Base-by-base conservation (phyloP, 768 basidiomycete species). In the Hericium erinaceus region DNA sequence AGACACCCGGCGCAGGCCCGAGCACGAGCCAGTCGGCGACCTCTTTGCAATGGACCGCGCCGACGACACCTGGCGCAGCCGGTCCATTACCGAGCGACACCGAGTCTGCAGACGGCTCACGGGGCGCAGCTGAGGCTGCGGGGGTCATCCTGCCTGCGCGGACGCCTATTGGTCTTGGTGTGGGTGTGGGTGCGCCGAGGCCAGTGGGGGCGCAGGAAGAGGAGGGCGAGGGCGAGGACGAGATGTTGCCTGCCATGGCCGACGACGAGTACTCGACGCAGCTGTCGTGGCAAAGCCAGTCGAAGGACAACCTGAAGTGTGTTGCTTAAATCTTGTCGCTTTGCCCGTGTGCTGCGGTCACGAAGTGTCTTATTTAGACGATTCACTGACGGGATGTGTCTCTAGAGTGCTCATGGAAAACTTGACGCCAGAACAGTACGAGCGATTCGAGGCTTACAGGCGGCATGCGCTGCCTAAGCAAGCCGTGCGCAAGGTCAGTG, bases 231-330 rank as follows among this genome's bases (percentile, higher is more conserved):
- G 89, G 85, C 57, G 87, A 79, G 10, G 89, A 91, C 52, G 89
- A 92, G 61, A 67, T 89, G 46, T 67, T 90, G 38, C 87, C 88
- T 48, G 87, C 86, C 8, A 91, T 92, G 89, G 89, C 89, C 1
- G 90, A 92, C 60, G 90, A 92, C 60, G 90, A 92, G 61, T 92
- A 90, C 68, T 89, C 89, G 11, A 87, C 88, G 1, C 90, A 91
- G 64, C 67, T 85, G 56, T 85, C 84, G 4, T 91, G 84, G 82
- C 85, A 91, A 71, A 90, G 87, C 60, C 89, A 92, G 73, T 89
- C 89, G 48, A 92, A 92, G 63, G 89, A 89, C 66, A 92, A 92
- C 66, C 73, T 92, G 28, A 92, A 89, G 89, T 91, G 58, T 50
- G 74, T 65, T 15, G 65, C 63, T 40, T 55, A 37, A 41, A 51